Evolutionary conservation across 352 stramenopile species (phyloP), one percentile per base, ranked within the genome.

Genomic region (Pythium brachiatum): DNA sequence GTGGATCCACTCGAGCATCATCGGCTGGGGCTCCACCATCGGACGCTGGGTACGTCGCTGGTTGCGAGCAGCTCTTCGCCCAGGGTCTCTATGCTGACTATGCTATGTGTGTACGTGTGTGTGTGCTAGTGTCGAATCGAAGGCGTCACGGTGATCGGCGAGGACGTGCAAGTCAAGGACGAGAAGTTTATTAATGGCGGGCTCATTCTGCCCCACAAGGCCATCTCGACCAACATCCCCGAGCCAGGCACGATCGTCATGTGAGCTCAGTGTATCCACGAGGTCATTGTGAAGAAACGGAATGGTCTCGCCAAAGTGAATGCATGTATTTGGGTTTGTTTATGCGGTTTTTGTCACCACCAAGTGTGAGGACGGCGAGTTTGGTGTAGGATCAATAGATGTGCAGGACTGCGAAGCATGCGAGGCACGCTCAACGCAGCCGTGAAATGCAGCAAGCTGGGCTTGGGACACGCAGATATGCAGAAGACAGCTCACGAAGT

Each of bases 211-310:
- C 88, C 88, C 39, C 88, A 96, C 72, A 94, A 94, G 62, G 84
- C 83, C 67, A 95, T 96, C 70, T 94, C 88, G 7, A 70, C 81
- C 48, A 93, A 81, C 66, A 92, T 92, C 41, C 83, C 82, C 2
- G 86, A 95, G 57, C 83, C 84, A 32, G 88, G 88, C 54, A 96
- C 84, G 39, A 96, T 96, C 62, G 83, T 96, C 75, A 96, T 96
- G 88, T 96, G 65, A 55, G 20, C n/a, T n/a, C n/a, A n/a, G n/a
- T n/a, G n/a, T n/a, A n/a, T n/a, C n/a, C n/a, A n/a, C n/a, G n/a
- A n/a, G n/a, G n/a, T n/a, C n/a, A n/a, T n/a, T n/a, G n/a, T n/a
- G n/a, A n/a, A n/a, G n/a, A n/a, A n/a, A n/a, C n/a, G n/a, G 11
- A 36, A 9, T 46, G 39, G 12, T 29, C 31, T 43, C 48, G 47